Evolutionary conservation across 2,329 filamentous ascomycete genomes (phyloP), one percentile per base, ranked within the genome.

Genomic region (Trichoderma aggressivum): DNA sequence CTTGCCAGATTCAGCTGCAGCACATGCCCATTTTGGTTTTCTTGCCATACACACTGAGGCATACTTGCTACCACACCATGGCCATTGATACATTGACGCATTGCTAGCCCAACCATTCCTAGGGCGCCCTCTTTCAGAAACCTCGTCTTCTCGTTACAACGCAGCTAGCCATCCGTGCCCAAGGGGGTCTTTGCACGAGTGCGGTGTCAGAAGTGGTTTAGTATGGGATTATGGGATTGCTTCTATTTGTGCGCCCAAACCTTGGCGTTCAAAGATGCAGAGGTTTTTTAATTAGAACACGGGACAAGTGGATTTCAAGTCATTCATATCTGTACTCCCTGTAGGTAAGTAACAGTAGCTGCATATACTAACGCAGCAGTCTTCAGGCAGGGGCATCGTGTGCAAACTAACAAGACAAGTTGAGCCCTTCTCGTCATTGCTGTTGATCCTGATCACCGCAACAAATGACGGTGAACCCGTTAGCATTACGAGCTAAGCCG

Each of bases 361-460:
- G 61, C n/a, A 32, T 32, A n/a, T 64, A 24, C 28, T 64, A 64
- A 64, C 63, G 63, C 24, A 30, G 11, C 16, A 43, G 12, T 36
- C 6, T 56, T 56, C 62, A 65, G 7, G 32, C 14, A 18, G 34
- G 62, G 12, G 28, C 47, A 56, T 56, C 47, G 34, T 36, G 30
- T 21, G 32, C 3, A 56, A 32, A 47, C 21, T 65, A 28, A 53
- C 14, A 36, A 14, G 62, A 26, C 14, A 43, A 24, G 50, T 43
- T 43, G 43, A 28, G 58, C 32, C 34, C 18, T 18, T 43, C 24
- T 43, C 63, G 50, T 66, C 63, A 66, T 56, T 21, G 28, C 7
- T 47, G 60, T 26, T 66, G 63, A 66, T 66, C 63, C 32, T 56
- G 50, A 66, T 66, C 63, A 26, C 12, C 63, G 11, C 50, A 21